A percentile compares a stretch with the other conserved stretches of the same genome.
phyloP scores from a whole-genome alignment of 2,329 filamentous ascomycete species.

The Diaporthe aspalathi region DNA sequence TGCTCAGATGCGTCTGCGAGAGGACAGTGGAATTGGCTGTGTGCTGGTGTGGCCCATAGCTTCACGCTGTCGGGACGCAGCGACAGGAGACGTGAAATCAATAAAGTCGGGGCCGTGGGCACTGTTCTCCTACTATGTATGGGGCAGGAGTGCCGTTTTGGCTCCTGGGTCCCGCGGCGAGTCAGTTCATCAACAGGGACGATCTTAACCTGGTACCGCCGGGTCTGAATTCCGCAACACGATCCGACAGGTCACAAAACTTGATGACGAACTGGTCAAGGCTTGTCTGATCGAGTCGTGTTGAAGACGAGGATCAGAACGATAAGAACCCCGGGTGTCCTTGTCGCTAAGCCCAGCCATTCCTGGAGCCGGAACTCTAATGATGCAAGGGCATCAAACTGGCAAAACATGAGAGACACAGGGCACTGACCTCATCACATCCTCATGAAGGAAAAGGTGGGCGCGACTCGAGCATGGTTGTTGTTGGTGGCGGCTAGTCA shows the following conservation, averaged over 20 bases:
- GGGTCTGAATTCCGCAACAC: slow-evolving; percentile 8
- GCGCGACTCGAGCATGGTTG: slow-evolving; percentile 8
- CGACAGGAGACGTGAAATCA: neutral
- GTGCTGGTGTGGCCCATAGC: slow-evolving; percentile 3
- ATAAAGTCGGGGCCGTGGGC: neutral
- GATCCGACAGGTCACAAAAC: slow-evolving; percentile 27
- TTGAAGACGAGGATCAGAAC: slow-evolving; percentile 1
- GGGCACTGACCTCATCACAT: slow-evolving; percentile 11
- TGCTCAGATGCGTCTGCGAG: slow-evolving; percentile 7
- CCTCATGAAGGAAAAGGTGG: neutral
- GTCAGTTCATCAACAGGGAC: slow-evolving; percentile 25
- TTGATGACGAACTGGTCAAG: neutral
- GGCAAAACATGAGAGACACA: neutral
- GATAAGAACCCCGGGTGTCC: neutral
- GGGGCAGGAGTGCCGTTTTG: slow-evolving; percentile 12
- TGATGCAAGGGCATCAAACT: slow-evolving; percentile 10
- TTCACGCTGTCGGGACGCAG: neutral
- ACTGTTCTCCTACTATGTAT: slow-evolving; percentile 16
- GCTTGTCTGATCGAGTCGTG: neutral
- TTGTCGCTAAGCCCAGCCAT: slow-evolving; percentile 3
- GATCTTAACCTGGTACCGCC: neutral
- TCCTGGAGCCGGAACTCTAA: slow-evolving; percentile 5
- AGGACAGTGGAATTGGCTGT: neutral
- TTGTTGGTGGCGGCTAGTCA: neutral
- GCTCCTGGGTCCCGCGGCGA: neutral